Conservation (phyloP, 2,329 filamentous ascomycete species). For the Diaporthe vexans region DNA sequence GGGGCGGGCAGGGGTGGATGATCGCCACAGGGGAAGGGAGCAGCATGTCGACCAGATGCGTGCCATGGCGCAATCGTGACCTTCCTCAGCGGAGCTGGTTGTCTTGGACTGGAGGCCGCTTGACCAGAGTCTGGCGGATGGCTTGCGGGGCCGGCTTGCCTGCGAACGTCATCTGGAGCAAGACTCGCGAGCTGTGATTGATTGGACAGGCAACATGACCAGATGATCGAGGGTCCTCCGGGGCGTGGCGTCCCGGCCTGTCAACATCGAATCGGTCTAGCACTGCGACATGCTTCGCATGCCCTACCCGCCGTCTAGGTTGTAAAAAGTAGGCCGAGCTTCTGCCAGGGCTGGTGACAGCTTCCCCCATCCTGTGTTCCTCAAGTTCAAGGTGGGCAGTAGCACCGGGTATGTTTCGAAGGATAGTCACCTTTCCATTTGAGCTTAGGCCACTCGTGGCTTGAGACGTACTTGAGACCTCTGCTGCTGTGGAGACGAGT, state of each 20-base stretch:
- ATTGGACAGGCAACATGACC: background rate
- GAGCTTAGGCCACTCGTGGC: conserved; percentile 26
- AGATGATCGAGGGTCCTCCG: background rate
- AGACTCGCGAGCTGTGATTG: conserved; percentile 1
- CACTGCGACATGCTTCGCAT: background rate
- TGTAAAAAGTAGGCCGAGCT: conserved; percentile 15
- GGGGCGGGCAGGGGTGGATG: background rate
- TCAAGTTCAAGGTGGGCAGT: conserved; percentile 10
- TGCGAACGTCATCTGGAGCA: background rate
- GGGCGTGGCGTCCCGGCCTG: background rate
- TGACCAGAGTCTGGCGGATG: conserved; percentile 7
- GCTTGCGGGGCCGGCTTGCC: background rate
- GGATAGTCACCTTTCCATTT: conserved; percentile 21
- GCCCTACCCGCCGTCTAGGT: background rate
- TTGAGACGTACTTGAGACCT: conserved; percentile 34
- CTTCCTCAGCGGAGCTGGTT: background rate
- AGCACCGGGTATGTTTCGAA: conserved; percentile 25
- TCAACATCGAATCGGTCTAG: conserved; percentile 11
- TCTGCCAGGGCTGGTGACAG: conserved; percentile 8
- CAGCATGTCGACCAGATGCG: background rate
- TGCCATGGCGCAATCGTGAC: background rate
- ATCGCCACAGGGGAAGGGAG: background rate
- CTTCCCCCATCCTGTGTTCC: background rate
- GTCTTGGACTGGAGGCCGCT: background rate
- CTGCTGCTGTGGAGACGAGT: conserved; percentile 27